These are phyloP conservation scores for Colletotrichum gigasporum DNA, from an alignment of 2,329 filamentous ascomycete species.

Conservation along the genomic window DNA sequence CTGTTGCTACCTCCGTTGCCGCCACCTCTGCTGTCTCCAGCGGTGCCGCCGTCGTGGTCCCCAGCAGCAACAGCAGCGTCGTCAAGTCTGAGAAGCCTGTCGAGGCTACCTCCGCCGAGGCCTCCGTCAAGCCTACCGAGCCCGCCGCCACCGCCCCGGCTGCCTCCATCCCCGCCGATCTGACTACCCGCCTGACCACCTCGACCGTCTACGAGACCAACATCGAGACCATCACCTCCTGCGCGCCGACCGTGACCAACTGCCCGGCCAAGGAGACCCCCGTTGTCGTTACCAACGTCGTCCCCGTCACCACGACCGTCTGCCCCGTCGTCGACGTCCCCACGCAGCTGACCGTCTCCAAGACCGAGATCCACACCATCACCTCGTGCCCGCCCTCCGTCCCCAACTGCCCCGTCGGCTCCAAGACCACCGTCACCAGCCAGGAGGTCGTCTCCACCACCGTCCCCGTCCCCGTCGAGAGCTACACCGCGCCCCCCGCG, in stretches of 20 bases:
- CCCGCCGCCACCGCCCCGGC: not conserved
- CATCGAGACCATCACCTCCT: conserved; percentile 33
- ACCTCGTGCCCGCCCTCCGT: conserved; percentile 39
- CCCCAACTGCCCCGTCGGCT: conserved; percentile 36
- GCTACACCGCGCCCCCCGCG: conserved; percentile 19
- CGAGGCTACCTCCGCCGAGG: not conserved
- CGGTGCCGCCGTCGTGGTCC: not conserved
- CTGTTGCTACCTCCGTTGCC: not conserved
- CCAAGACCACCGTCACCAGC: conserved; percentile 23
- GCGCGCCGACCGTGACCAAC: conserved; percentile 18
- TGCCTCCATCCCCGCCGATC: not conserved
- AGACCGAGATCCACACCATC: conserved; percentile 39
- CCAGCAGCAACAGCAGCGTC: not conserved
- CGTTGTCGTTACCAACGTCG: conserved; percentile 38
- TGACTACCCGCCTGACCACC: conserved; percentile 28
- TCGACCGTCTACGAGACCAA: conserved; percentile 29
- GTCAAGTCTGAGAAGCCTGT: conserved; percentile 7
- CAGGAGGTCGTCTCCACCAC: conserved; percentile 20
- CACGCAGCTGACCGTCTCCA: conserved; percentile 30
- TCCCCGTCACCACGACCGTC: conserved; percentile 55
- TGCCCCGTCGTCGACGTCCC: conserved; percentile 44
- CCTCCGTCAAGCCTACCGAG: not conserved
- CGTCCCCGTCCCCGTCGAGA: conserved; percentile 22
- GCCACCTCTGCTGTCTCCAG: not conserved
- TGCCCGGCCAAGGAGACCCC: conserved; percentile 21